Percentiles rank a stretch among this genome's conserved stretches.
phyloP scores from a whole-genome alignment of 352 stramenopile genomes.

The Pythium diclinum region DNA sequence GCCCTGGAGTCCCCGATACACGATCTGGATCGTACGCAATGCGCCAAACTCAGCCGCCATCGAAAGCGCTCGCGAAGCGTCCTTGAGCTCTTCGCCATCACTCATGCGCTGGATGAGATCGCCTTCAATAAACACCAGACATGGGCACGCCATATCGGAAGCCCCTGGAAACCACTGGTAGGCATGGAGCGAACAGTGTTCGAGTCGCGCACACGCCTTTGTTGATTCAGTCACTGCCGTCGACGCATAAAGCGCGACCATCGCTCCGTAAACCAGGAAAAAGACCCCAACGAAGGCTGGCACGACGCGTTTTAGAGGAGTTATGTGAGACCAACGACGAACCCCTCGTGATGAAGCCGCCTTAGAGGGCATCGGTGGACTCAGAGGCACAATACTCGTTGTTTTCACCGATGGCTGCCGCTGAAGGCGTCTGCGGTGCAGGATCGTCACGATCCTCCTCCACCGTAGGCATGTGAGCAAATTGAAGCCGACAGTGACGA shows the following conservation, averaged over 20 bases:
- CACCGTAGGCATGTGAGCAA: conserved; percentile 32
- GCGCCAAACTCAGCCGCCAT: conserved; percentile 32
- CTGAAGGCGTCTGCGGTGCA: background rate
- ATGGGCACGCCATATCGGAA: conserved; percentile 30
- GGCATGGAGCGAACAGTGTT: conserved; percentile 31
- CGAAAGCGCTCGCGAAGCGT: conserved; percentile 29
- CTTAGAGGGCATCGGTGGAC: background rate
- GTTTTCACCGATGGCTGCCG: background rate
- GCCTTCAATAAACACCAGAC: conserved; percentile 34
- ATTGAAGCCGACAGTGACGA: conserved; percentile 36
- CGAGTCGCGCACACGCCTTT: conserved; percentile 5
- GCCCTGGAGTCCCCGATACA: conserved; percentile 31
- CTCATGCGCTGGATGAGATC: conserved; percentile 22
- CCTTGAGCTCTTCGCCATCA: conserved; percentile 11
- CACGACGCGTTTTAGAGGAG: conserved; percentile 4
- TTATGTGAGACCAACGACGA: background rate
- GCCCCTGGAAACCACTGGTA: conserved; percentile 24
- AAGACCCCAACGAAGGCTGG: conserved; percentile 21
- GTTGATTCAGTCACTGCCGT: conserved; percentile 23
- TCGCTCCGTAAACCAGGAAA: conserved; percentile 31
- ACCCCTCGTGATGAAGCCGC: background rate
- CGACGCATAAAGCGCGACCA: conserved; percentile 22
- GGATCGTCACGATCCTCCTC: conserved; percentile 6
- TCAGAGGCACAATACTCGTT: background rate
- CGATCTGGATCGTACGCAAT: conserved; percentile 38